phyloP scores from a whole-genome alignment of 257 asterid species.

The Solanum lycopersicoides region DNA sequence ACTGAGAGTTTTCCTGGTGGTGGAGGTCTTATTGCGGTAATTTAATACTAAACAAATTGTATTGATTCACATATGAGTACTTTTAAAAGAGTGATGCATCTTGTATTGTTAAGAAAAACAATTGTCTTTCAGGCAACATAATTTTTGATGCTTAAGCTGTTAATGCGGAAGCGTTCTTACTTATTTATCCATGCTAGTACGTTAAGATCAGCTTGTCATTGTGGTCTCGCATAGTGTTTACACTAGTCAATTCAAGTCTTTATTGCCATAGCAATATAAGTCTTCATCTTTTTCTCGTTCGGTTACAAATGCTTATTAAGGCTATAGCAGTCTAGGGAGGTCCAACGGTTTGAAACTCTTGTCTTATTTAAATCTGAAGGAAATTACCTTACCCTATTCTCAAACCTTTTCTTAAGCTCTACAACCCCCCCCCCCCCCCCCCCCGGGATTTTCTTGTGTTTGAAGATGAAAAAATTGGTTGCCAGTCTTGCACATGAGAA shows the following conservation, averaged over 20 bases:
- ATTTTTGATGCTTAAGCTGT: neutral
- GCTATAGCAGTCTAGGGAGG: neutral
- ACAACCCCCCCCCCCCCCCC: too few relatives aligned
- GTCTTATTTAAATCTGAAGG: neutral
- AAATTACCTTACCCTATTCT: neutral
- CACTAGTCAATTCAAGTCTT: neutral
- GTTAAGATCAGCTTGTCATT: neutral
- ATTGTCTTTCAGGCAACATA: neutral
- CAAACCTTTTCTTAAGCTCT: too few relatives aligned
- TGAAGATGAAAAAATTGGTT: neutral
- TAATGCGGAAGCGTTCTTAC: neutral
- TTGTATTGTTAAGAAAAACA: neutral
- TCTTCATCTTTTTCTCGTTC: neutral
- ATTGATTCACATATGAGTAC: neutral
- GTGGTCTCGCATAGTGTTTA: neutral
- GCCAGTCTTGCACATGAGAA: neutral
- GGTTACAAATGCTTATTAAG: neutral
- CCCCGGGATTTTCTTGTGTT: too few relatives aligned
- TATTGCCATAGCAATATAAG: neutral
- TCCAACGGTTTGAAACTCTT: neutral
- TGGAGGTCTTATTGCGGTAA: constrained; percentile 90
- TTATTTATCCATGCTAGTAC: neutral
- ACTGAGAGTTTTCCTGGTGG: constrained; percentile 77
- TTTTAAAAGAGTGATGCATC: neutral
- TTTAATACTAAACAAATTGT: neutral